Evolutionary conservation across 495 filamentous ascomycete genomes (phyloP), one percentile per base, ranked within the genome.

Genomic region (Xylaria longipes): DNA sequence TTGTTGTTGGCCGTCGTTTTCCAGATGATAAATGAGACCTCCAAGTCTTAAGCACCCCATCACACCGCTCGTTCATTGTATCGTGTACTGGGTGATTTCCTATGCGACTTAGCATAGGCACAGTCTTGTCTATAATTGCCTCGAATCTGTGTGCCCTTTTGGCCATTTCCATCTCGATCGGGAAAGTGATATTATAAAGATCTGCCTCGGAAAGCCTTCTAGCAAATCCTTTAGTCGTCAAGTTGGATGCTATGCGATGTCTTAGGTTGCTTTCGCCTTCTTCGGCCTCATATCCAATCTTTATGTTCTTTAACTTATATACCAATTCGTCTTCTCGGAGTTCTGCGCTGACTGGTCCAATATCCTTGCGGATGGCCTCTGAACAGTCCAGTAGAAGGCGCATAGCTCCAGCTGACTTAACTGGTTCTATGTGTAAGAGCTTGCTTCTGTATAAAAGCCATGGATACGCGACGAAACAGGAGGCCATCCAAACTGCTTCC

Each of bases 401-500:
- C 62, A 67, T 67, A 17, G 17, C 15, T 22, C 48, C 39, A 27
- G 70, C 70, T 39, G 50, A 61, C 5, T 65, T 54, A 4, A 67
- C 29, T 25, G 62, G 48, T n/a, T 72, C 63, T 33, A 37, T 37
- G 11, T 61, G 56, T 11, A 33, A 45, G 27, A 70, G 39, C 17
- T 63, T 62, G 20, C 68, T 63, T 46, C 43, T 35, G 17, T 27
- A 20, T 48, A 50, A 63, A 12, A 70, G 68, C 29, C 56, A 29
- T 50, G 50, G 56, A 45, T 70, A 70, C 7, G 48, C 46, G 33
- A 70, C 25, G 5, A 63, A 63, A 50, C 68, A 70, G 58, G 56
- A 70, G 6, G 29, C 57, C 56, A 70, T 70, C 68, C 57, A 63
- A n/a, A 63, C 57, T 11, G 68, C 68, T 63, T 70, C 68, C 12